A percentile compares a stretch with the other conserved stretches of the same genome.
phyloP scores from a whole-genome alignment of 1,139 yeast species.

The Arxiozyma slooffiae region DNA sequence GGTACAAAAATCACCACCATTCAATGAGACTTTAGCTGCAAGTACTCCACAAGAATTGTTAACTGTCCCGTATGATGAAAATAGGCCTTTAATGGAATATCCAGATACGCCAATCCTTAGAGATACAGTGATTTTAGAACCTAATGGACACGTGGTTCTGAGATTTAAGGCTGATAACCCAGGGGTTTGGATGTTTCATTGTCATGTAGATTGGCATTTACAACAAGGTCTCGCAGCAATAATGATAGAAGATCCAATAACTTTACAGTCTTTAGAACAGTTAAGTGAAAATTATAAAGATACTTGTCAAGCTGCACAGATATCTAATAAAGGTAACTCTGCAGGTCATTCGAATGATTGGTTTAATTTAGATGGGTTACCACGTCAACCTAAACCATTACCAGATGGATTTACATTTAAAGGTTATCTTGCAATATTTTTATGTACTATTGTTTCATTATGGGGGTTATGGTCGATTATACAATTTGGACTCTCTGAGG shows the following conservation, averaged over 20 bases:
- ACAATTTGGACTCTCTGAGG: conserved; percentile 53
- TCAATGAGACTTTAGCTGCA: conserved; percentile 27
- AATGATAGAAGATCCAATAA: conserved; percentile 55
- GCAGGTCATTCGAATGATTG: conserved; percentile 49
- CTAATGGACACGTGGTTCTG: conserved; percentile 56
- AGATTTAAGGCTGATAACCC: conserved; percentile 68
- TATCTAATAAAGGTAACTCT: conserved; percentile 54
- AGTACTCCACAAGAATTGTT: conserved; percentile 28
- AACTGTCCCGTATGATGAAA: conserved; percentile 40
- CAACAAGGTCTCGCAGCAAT: conserved; percentile 66
- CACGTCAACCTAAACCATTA: conserved; percentile 44
- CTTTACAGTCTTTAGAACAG: conserved; percentile 37
- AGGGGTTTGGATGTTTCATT: conserved; percentile 81
- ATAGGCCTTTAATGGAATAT: conserved; percentile 35
- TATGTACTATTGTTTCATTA: conserved; percentile 49
- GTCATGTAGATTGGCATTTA: conserved; percentile 76
- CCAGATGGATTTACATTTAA: conserved; percentile 61
- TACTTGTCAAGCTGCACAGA: conserved; percentile 39
- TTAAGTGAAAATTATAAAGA: conserved; percentile 40
- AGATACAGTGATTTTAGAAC: conserved; percentile 56
- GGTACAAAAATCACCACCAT: conserved; percentile 46
- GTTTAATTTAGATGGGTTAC: conserved; percentile 49
- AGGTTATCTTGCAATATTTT: conserved; percentile 54
- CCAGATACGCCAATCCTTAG: conserved; percentile 55
- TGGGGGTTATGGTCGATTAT: conserved; percentile 49